These are phyloP conservation scores for Rhynchosporium secalis DNA, from an alignment of 2,329 filamentous ascomycete species.

Conservation along the genomic window DNA sequence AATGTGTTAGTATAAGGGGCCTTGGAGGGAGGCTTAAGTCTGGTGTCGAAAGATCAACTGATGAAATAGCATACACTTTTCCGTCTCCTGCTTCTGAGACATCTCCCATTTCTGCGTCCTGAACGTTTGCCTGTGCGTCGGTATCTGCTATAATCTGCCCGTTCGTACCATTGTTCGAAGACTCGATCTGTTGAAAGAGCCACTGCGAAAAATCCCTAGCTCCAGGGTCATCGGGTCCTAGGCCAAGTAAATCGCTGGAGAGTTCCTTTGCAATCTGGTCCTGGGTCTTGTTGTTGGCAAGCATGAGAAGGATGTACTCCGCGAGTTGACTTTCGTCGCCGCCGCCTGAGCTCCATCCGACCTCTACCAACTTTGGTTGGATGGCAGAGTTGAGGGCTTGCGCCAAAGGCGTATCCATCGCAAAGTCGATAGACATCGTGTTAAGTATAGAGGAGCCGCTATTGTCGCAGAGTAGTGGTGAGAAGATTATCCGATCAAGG, in stretches of 20 bases:
- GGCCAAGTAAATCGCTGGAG: slow-evolving; percentile 79
- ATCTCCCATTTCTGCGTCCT: slow-evolving; percentile 75
- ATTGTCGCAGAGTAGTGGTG: neutral
- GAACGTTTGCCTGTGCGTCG: slow-evolving; percentile 54
- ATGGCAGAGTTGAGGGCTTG: slow-evolving; percentile 80
- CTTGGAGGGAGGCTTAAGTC: slow-evolving; percentile 20
- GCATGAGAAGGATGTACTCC: slow-evolving; percentile 97
- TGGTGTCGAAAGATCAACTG: slow-evolving; percentile 17
- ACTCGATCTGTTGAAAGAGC: slow-evolving; percentile 86
- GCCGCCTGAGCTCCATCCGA: slow-evolving; percentile 84
- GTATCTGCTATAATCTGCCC: slow-evolving; percentile 40
- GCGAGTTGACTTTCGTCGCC: slow-evolving; percentile 77
- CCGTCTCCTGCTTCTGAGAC: slow-evolving; percentile 47
- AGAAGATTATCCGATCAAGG: neutral
- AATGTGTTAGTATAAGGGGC: slow-evolving; percentile 44
- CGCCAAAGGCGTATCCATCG: slow-evolving; percentile 78
- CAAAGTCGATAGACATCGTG: slow-evolving; percentile 76
- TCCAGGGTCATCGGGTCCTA: slow-evolving; percentile 79
- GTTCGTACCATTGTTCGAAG: slow-evolving; percentile 63
- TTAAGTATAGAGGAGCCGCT: neutral
- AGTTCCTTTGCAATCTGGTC: slow-evolving; percentile 87
- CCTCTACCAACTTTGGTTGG: slow-evolving; percentile 87
- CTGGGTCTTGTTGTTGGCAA: slow-evolving; percentile 91
- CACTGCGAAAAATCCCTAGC: slow-evolving; percentile 84
- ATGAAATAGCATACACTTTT: slow-evolving; percentile 55